Base-by-base conservation (phyloP, 1,284 basidiomycete species). In the Malassezia yamatoensis region DNA sequence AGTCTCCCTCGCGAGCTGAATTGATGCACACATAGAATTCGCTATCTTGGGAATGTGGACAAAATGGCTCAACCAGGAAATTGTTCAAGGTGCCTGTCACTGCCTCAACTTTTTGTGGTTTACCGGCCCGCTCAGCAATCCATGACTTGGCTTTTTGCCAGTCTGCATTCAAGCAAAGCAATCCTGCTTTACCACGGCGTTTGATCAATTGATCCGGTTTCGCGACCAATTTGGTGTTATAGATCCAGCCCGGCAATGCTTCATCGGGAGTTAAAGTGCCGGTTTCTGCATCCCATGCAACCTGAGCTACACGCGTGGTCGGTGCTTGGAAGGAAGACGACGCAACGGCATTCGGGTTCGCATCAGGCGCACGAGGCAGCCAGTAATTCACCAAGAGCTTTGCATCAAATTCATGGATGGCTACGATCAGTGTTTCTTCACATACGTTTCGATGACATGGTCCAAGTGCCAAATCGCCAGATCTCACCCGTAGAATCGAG, bases 1-100 rank as follows among this genome's bases (percentile, higher is more conserved):
- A 83, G 76, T 98, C 93, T 60, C 89, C 90, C 75, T 96, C 88
- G 68, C 93, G 88, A 21, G 83, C 83, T 34, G 93, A 96, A 79
- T 86, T 96, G 79, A 98, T 88, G 79, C 93, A 98, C 74, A 98
- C 87, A 78, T 96, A 98, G 80, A 90, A 96, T 77, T 98, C 93
- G 66, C 88, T 88, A 76, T 91, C 81, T 59, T 88, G 83, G 3
- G 88, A 85, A 76, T 98, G 93, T 50, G 93, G 93, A 58, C 93
- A 82, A 84, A 98, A 96, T 35, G 93, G 93, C 79, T 98, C 93
- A 65, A 96, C 83, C 77, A 98, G 94, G 79, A 96, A 98, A 77
- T 86, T 94, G 81, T 86, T 93, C 68, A 98, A 82, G 24, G 89
- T 93, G 61, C 93, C 93, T 16, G 87, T 88, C 59, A 90, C 86